A percentile compares a stretch with the other conserved stretches of the same genome.
Conservation (phyloP, 768 basidiomycete genomes). For the Auriscalpium vulgare region DNA sequence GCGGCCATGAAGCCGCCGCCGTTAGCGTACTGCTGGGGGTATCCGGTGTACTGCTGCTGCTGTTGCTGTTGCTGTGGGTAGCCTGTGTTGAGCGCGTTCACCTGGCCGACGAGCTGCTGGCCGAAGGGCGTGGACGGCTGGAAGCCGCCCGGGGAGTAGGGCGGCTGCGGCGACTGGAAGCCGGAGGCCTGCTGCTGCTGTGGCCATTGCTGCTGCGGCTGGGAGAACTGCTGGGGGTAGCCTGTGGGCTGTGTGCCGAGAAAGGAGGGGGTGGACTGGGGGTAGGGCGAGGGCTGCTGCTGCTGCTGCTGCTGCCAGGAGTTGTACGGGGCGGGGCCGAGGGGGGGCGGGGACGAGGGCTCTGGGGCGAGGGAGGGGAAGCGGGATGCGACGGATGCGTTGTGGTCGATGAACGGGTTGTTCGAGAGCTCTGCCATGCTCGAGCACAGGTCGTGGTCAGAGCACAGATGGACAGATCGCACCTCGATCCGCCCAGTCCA, state of each 20-base stretch:
- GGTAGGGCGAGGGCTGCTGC: constrained; percentile 9
- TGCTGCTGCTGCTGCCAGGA: constrained; percentile 33
- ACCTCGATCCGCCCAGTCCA: no score
- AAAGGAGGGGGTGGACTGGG: neutral
- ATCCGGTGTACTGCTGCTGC: constrained; percentile 22
- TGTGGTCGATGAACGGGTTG: constrained; percentile 62
- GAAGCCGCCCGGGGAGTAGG: constrained; percentile 4
- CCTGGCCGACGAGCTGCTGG: constrained; percentile 12
- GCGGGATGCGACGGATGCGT: constrained; percentile 32
- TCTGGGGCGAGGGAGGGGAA: constrained; percentile 53
- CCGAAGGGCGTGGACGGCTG: constrained; percentile 3
- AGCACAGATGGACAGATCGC: no score
- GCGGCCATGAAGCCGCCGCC: constrained; percentile 8
- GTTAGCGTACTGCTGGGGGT: constrained; percentile 9
- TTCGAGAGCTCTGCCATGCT: constrained; percentile 34
- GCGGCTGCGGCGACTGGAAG: constrained; percentile 13
- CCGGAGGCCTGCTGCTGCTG: constrained; percentile 6
- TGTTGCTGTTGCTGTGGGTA: constrained; percentile 22
- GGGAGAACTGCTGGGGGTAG: neutral
- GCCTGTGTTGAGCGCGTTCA: constrained; percentile 8
- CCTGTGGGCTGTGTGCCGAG: neutral
- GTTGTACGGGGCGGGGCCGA: constrained; percentile 23
- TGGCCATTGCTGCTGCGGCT: neutral
- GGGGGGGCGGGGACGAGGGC: constrained; percentile 10
- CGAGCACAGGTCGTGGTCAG: no score